These are phyloP conservation scores for Paxillus ammoniavirescens DNA, from an alignment of 768 basidiomycete genomes.

Conservation along the genomic window DNA sequence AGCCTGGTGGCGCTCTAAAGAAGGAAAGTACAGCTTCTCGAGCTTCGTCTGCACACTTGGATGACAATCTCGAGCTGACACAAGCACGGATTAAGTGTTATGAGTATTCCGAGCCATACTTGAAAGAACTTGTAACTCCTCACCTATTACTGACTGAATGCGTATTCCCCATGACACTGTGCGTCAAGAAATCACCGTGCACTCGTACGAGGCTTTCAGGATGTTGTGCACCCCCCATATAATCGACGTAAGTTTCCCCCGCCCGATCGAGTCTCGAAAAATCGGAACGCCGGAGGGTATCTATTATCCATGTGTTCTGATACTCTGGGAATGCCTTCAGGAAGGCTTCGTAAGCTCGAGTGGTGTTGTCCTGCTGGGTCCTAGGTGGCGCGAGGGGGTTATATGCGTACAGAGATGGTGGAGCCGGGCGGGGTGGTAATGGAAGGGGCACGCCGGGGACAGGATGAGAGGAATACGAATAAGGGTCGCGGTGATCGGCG, in stretches of 20 bases:
- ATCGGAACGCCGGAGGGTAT: conserved; percentile 63
- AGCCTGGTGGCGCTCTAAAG: conserved; percentile 72
- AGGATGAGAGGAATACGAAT: background rate
- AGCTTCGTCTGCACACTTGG: conserved; percentile 65
- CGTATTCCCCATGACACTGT: conserved; percentile 74
- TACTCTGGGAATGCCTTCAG: conserved; percentile 51
- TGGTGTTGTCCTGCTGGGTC: conserved; percentile 34
- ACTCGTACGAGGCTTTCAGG: conserved; percentile 74
- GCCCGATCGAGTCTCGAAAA: conserved; percentile 55
- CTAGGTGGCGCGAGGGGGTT: conserved; percentile 23
- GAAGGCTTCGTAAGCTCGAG: conserved; percentile 49
- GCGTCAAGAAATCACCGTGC: conserved; percentile 67
- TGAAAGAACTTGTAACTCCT: conserved; percentile 3
- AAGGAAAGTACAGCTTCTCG: conserved; percentile 71
- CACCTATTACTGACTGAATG: conserved; percentile 83
- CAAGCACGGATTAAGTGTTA: background rate
- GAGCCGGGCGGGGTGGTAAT: background rate
- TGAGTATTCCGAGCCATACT: background rate
- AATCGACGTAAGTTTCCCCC: conserved; percentile 80
- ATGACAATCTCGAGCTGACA: conserved; percentile 66
- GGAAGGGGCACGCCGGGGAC: background rate
- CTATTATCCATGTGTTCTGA: conserved; percentile 66
- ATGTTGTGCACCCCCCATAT: conserved; percentile 82
- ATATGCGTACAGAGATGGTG: conserved; percentile 20
- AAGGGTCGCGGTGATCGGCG: conserved; percentile 9